phyloP scores from a whole-genome alignment of 208 protist species.

The Herpetomonas samuelpessoai region DNA sequence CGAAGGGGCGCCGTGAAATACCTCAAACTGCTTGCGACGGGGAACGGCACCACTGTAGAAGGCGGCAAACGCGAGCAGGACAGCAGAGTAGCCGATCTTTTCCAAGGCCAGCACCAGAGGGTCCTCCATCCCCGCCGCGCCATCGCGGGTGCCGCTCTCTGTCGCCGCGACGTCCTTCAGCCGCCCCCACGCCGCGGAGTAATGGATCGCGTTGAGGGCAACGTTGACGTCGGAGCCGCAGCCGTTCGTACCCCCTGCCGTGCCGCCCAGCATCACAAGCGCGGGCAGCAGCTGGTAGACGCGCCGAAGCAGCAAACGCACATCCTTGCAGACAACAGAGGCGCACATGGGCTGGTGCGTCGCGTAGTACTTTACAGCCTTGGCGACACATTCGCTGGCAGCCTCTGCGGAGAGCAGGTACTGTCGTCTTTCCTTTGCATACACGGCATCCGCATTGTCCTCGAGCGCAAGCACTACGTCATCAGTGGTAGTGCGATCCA shows the following conservation, averaged over 20 bases:
- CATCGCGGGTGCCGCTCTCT: background rate
- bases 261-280: conserved; percentile 18
- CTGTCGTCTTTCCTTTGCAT: no score
- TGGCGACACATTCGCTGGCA: background rate
- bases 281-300: conserved; percentile 57
- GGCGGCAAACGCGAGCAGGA: conserved; percentile 70
- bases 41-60: conserved; percentile 84
- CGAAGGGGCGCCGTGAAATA: conserved; percentile 34
- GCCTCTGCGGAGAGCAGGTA: background rate
- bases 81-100: conserved; percentile 61
- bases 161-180: background rate
- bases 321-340: conserved; percentile 54
- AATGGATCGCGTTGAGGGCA: conserved; percentile 62
- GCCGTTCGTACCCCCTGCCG: background rate
- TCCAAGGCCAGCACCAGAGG: conserved; percentile 55
- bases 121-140: conserved; percentile 8
- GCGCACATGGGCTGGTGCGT: conserved; percentile 73
- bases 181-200: conserved; percentile 53
- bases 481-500: background rate
- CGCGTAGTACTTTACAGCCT: conserved; percentile 62
- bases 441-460: no score
- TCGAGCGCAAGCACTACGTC: background rate
- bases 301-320: conserved; percentile 58
- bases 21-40: conserved; percentile 48
- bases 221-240: background rate